Evolutionary conservation across 768 basidiomycete species (phyloP).

Genomic region (Rhizopogon roseolus): DNA sequence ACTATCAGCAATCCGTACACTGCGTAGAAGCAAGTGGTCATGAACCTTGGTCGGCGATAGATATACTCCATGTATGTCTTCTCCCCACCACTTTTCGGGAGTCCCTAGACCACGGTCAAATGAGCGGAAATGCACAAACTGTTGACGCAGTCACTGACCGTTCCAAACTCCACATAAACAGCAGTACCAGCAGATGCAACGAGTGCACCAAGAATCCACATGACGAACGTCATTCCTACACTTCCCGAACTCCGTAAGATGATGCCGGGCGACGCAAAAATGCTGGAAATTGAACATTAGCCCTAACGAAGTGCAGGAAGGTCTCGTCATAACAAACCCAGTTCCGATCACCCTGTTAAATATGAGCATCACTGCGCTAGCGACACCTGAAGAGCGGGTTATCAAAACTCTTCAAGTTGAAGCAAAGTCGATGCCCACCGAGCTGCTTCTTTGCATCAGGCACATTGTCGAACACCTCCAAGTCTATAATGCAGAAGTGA

Average conservation of each 20-base stretch:
- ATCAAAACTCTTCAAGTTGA: neutral
- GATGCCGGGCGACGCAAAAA: slow-evolving; percentile 66
- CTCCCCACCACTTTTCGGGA: slow-evolving; percentile 70
- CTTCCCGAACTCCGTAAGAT: slow-evolving; percentile 69
- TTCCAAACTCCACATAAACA: slow-evolving; percentile 74
- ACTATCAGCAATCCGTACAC: slow-evolving; percentile 56
- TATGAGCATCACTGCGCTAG: slow-evolving; percentile 60
- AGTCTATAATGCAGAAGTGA: neutral
- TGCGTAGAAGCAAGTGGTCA: slow-evolving; percentile 56
- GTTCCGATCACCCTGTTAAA: slow-evolving; percentile 77
- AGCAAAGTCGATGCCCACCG: slow-evolving; percentile 29
- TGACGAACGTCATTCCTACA: slow-evolving; percentile 59
- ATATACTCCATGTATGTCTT: slow-evolving; percentile 74
- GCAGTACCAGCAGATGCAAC: slow-evolving; percentile 64
- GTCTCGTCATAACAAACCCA: slow-evolving; percentile 36
- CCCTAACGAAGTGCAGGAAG: neutral
- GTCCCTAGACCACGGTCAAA: slow-evolving; percentile 35
- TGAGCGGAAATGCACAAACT: neutral
- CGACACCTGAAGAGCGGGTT: slow-evolving; percentile 9
- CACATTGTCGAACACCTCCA: slow-evolving; percentile 32
- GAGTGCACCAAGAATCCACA: slow-evolving; percentile 68
- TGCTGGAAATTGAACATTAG: slow-evolving; percentile 33
- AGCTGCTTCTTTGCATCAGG: slow-evolving; percentile 45
- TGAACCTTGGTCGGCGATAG: slow-evolving; percentile 56
- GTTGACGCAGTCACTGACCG: slow-evolving; percentile 34